These are phyloP conservation scores for Zygosaccharomyces kombuchaensis DNA, from an alignment of 805 yeast species.

Conservation along the genomic window DNA sequence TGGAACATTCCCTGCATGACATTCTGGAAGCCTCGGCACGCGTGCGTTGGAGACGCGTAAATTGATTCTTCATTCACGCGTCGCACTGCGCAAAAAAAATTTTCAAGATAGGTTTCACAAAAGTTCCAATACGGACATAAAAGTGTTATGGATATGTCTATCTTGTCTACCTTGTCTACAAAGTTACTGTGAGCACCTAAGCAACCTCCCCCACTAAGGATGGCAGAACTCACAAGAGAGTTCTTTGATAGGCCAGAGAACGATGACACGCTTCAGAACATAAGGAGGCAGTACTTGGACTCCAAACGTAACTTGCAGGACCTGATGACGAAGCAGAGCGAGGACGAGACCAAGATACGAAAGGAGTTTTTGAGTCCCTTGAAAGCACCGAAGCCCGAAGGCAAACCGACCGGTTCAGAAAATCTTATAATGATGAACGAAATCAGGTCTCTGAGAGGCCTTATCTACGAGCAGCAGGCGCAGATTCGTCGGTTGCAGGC, in stretches of 20 bases:
- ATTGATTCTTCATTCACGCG: background rate
- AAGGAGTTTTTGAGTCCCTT: conserved; percentile 6
- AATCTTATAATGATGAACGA: conserved; percentile 14
- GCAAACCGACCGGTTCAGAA: conserved; percentile 7
- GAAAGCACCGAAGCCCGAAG: conserved; percentile 9
- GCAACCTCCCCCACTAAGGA: background rate
- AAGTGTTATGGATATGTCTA: background rate
- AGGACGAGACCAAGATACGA: conserved; percentile 7
- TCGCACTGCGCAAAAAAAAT: background rate
- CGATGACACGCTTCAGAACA: conserved; percentile 31
- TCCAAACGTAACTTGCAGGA: conserved; percentile 27
- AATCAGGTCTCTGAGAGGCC: conserved; percentile 17
- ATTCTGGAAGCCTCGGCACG: background rate
- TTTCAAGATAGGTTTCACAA: background rate
- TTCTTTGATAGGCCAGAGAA: conserved; percentile 22
- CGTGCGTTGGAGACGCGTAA: background rate
- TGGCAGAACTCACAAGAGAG: conserved; percentile 13
- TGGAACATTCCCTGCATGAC: background rate
- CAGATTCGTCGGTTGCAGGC: conserved; percentile 19
- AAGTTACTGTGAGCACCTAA: background rate
- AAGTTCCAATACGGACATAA: background rate
- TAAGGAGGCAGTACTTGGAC: conserved; percentile 28
- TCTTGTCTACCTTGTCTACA: background rate
- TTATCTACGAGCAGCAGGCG: conserved; percentile 22
- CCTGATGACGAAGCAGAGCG: conserved; percentile 18